Percentiles rank a stretch among this genome's conserved stretches.
These are phyloP conservation scores for Plectranthus barbatus DNA, from an alignment of 257 asterid genomes.

Conservation along the genomic window DNA sequence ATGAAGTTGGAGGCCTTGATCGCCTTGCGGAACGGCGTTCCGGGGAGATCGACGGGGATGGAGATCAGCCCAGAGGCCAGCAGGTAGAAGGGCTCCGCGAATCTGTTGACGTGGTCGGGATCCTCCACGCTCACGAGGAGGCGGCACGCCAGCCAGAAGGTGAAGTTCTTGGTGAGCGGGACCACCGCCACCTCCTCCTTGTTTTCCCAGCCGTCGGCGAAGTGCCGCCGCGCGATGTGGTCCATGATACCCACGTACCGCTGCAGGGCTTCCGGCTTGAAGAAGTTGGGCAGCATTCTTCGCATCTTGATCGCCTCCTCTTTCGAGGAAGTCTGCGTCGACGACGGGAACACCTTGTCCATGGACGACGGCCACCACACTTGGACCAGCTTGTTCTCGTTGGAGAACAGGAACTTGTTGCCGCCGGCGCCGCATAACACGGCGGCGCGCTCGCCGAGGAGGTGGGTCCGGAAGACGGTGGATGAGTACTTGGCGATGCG, in stretches of 20 bases:
- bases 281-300: too few species aligned
- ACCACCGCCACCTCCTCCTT: slow-evolving; percentile 21
- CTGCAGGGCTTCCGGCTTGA: too few species aligned
- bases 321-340: slow-evolving; percentile 18
- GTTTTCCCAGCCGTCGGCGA: slow-evolving; percentile 35
- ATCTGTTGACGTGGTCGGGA: slow-evolving; percentile 20
- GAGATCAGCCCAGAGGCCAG: slow-evolving; percentile 45
- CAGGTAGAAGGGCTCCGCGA: slow-evolving; percentile 32
- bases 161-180: slow-evolving; percentile 37
- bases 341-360: slow-evolving; percentile 48
- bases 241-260: slow-evolving; percentile 34
- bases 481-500: too few species aligned
- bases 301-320: too few species aligned
- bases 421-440: slow-evolving; percentile 45
- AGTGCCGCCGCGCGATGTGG: slow-evolving; percentile 36
- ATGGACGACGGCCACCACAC: slow-evolving; percentile 52
- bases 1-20: too few species aligned
- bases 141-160: slow-evolving; percentile 44
- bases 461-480: slow-evolving; percentile 35
- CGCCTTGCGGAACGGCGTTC: slow-evolving; percentile 42
- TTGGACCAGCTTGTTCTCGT: slow-evolving; percentile 46
- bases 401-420: slow-evolving; percentile 52
- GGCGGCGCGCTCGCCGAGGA: slow-evolving; percentile 36
- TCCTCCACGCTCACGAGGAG: slow-evolving; percentile 47
- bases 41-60: slow-evolving; percentile 44